These are phyloP conservation scores for Quercus phellos DNA, from an alignment of 331 rosid species.

Conservation along the genomic window DNA sequence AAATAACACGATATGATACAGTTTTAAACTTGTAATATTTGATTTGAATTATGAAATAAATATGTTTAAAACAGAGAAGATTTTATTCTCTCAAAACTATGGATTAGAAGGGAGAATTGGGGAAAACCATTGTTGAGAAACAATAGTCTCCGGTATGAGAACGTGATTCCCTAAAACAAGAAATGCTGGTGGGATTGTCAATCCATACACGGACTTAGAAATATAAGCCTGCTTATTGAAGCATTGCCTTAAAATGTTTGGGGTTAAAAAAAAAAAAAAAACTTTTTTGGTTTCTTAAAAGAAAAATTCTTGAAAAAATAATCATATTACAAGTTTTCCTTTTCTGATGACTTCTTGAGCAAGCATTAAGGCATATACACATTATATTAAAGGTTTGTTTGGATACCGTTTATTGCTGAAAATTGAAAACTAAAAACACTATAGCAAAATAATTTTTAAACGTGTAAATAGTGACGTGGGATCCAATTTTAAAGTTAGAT, in stretches of 20 bases:
- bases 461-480: fast-evolving
- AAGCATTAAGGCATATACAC: background rate
- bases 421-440: too few relatives aligned
- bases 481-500: too few relatives aligned
- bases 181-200: background rate
- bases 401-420: too few relatives aligned
- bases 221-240: background rate
- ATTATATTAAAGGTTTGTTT: too few relatives aligned
- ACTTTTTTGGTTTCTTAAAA: too few relatives aligned
- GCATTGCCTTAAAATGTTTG: background rate
- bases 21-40: background rate
- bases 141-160: background rate
- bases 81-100: background rate
- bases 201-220: too few relatives aligned
- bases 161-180: background rate
- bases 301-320: too few relatives aligned
- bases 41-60: too few relatives aligned
- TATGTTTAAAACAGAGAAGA: too few relatives aligned
- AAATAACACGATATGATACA: too few relatives aligned
- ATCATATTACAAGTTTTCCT: background rate
- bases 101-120: background rate
- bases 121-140: background rate
- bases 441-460: too few relatives aligned
- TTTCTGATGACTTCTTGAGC: background rate
- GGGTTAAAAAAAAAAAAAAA: too few relatives aligned